Evolutionary conservation across 2,329 filamentous ascomycete genomes (phyloP).

Genomic region (Ophiostoma pallidulum): DNA sequence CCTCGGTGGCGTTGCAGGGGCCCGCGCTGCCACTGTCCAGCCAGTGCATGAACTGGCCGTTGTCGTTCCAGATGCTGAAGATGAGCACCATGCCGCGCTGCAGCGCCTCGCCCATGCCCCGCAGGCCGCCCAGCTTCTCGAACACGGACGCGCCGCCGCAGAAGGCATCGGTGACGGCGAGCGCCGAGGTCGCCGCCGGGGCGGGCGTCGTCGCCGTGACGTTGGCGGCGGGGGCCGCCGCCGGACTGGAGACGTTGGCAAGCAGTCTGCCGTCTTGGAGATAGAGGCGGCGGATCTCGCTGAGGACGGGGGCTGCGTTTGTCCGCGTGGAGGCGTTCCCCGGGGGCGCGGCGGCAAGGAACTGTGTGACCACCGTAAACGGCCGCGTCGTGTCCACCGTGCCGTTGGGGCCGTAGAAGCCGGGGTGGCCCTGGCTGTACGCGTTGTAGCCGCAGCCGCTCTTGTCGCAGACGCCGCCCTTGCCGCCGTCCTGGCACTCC

Average conservation of each 20-base stretch:
- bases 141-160: slow-evolving; percentile 38
- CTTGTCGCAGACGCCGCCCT: slow-evolving; percentile 34
- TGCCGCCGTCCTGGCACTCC: slow-evolving; percentile 39
- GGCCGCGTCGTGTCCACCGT: slow-evolving; percentile 36
- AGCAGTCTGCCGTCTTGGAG: slow-evolving; percentile 40
- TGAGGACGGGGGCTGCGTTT: slow-evolving; percentile 19
- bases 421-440: slow-evolving; percentile 25
- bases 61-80: slow-evolving; percentile 41
- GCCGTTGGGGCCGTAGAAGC: slow-evolving; percentile 18
- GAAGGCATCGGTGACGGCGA: slow-evolving; percentile 3
- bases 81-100: slow-evolving; percentile 34
- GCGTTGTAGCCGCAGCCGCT: slow-evolving; percentile 36
- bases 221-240: not conserved
- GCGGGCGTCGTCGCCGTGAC: not conserved
- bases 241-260: slow-evolving; percentile 29
- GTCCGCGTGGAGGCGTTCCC: slow-evolving; percentile 15
- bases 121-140: slow-evolving; percentile 37
- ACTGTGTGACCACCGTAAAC: slow-evolving; percentile 36
- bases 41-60: slow-evolving; percentile 40
- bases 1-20: slow-evolving; percentile 44
- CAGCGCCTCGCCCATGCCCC: slow-evolving; percentile 41
- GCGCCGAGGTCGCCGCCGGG: not conserved
- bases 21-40: slow-evolving; percentile 36
- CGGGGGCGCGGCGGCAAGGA: too few relatives aligned
- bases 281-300: slow-evolving; percentile 39